Conservation (phyloP, 306 rosid genomes). For the Dalbergia oliveri region DNA sequence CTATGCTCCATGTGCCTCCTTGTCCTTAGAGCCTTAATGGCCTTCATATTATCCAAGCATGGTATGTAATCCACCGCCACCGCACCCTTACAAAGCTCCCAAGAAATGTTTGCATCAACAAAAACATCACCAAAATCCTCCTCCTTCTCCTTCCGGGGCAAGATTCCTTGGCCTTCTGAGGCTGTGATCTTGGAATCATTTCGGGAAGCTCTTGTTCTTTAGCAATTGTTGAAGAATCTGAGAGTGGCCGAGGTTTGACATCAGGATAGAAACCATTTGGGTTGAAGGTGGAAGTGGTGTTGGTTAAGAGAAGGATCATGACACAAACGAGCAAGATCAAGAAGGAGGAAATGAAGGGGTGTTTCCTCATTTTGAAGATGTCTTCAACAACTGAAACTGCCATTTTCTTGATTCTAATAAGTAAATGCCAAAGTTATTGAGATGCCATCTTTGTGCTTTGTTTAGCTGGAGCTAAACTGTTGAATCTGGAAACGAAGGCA, state of each 20-base stretch:
- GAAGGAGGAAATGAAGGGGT: conserved; percentile 70
- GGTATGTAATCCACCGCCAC: conserved; percentile 75
- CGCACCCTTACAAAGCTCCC: conserved; percentile 72
- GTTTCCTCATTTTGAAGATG: conserved; percentile 61
- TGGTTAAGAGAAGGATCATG: conserved; percentile 56
- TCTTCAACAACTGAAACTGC: conserved; percentile 49
- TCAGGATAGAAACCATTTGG: conserved; percentile 55
- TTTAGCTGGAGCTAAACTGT: background rate
- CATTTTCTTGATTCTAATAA: conserved; percentile 48
- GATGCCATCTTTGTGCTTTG: background rate
- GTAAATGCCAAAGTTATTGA: background rate
- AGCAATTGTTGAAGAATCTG: background rate
- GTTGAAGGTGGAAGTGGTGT: conserved; percentile 30
- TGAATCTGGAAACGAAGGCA: background rate
- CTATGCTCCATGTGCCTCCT: conserved; percentile 96
- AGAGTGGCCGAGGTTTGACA: conserved; percentile 33
- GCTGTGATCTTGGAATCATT: conserved; percentile 15
- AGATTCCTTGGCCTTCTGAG: conserved; percentile 12
- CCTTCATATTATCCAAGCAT: conserved; percentile 80
- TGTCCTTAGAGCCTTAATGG: conserved; percentile 71
- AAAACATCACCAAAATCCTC: background rate
- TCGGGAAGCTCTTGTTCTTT: background rate
- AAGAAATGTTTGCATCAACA: conserved; percentile 29
- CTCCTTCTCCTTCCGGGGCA: conserved; percentile 32
- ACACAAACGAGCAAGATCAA: conserved; percentile 58